phyloP scores from a whole-genome alignment of 2,329 filamentous ascomycete genomes.

The Trichophyton simii region DNA sequence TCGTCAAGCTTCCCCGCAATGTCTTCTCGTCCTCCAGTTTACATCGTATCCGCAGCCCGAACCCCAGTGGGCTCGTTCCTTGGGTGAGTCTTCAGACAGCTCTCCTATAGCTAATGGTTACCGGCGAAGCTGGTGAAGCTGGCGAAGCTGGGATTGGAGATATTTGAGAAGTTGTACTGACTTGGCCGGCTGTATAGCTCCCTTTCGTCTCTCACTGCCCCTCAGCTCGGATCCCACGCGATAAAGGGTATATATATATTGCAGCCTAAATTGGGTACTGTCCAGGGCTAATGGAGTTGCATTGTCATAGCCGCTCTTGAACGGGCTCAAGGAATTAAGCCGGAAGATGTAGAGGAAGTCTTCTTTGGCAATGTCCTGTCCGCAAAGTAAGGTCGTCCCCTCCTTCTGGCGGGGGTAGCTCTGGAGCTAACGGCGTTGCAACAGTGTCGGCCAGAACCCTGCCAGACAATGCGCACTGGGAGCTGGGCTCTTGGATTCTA shows the following conservation, averaged over 20 bases:
- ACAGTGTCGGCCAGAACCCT: constrained; percentile 85
- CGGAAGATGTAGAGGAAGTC: constrained; percentile 85
- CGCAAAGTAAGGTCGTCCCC: constrained; percentile 54
- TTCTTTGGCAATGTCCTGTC: constrained; percentile 98
- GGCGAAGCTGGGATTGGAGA: not conserved
- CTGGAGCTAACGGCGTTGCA: constrained; percentile 8
- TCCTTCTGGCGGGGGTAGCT: not conserved
- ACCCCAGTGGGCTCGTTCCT: constrained; percentile 92
- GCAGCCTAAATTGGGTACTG: not conserved
- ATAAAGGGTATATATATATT: constrained; percentile 61
- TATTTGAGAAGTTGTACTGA: not conserved
- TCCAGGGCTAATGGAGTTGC: not conserved
- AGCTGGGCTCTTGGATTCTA: constrained; percentile 68
- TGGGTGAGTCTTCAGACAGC: constrained; percentile 48
- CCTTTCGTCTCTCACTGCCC: constrained; percentile 72
- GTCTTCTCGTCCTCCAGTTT: constrained; percentile 68
- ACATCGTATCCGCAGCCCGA: constrained; percentile 84
- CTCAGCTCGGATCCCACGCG: constrained; percentile 75
- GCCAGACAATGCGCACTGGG: constrained; percentile 86
- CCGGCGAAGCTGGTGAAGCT: not conserved
- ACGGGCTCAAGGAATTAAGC: constrained; percentile 73
- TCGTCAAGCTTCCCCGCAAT: constrained; percentile 3
- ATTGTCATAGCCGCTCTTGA: constrained; percentile 56
- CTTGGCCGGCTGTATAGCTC: constrained; percentile 45
- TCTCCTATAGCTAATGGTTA: not conserved